Conservation (phyloP, 2,329 filamentous ascomycete species). For the Microdochium bolleyi region DNA sequence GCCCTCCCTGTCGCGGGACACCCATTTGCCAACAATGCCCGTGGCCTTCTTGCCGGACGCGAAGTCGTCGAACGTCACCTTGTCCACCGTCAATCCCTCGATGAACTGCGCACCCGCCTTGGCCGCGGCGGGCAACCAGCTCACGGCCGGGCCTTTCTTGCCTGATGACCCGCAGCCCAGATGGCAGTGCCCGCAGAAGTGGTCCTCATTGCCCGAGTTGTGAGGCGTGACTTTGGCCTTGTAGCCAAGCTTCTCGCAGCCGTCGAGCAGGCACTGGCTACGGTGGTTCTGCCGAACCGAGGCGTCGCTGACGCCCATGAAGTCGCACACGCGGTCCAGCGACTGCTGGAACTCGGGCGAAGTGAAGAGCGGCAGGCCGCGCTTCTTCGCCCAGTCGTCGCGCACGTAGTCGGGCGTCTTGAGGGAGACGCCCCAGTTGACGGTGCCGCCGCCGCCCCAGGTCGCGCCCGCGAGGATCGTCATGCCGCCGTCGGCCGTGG, state of each 20-base stretch:
- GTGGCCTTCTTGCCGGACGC: constrained; percentile 20
- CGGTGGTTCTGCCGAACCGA: constrained; percentile 49
- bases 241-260: constrained; percentile 58
- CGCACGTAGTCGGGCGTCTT: constrained; percentile 56
- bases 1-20: constrained; percentile 54
- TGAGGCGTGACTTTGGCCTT: constrained; percentile 55
- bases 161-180: constrained; percentile 40
- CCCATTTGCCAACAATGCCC: constrained; percentile 14
- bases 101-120: constrained; percentile 59
- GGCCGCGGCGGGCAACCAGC: constrained; percentile 60
- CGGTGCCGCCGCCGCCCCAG: constrained; percentile 66
- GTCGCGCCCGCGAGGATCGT: constrained; percentile 50
- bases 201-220: constrained; percentile 56
- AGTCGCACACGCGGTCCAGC: constrained; percentile 37
- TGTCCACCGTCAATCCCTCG: constrained; percentile 57
- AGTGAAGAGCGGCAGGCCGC: constrained; percentile 55
- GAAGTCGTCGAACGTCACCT: constrained; percentile 48
- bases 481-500: constrained; percentile 41
- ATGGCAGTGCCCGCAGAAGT: constrained; percentile 47
- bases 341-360: constrained; percentile 55
- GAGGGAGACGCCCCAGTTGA: constrained; percentile 55
- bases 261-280: constrained; percentile 57
- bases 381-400: constrained; percentile 53
- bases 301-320: constrained; percentile 23
- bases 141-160: constrained; percentile 63